phyloP scores from a whole-genome alignment of 2,329 filamentous ascomycete genomes.

The Phialemonium atrogriseum region DNA sequence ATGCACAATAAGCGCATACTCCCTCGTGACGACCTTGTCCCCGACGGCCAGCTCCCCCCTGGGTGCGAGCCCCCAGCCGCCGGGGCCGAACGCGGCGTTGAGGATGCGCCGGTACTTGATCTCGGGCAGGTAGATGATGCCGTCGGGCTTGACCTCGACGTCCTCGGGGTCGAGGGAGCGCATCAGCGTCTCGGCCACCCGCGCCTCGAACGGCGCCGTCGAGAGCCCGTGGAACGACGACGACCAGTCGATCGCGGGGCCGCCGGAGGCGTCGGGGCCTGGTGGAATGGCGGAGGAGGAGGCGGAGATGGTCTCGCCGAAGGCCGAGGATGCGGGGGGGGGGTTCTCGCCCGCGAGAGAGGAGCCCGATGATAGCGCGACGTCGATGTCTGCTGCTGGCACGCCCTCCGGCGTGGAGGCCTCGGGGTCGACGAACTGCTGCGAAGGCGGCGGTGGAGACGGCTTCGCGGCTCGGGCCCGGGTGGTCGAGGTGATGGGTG shows the following conservation, averaged over 20 bases:
- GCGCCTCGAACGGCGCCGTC: conserved; percentile 58
- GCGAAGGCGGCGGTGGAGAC: conserved; percentile 3
- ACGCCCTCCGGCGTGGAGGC: conserved; percentile 19
- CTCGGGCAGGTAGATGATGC: conserved; percentile 91
- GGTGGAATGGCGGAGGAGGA: conserved; percentile 7
- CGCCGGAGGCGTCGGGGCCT: conserved; percentile 5
- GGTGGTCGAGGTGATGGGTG: not conserved
- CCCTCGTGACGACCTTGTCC: conserved; percentile 72
- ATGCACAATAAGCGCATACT: conserved; percentile 85
- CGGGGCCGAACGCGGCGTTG: conserved; percentile 86
- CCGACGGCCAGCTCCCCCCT: conserved; percentile 78
- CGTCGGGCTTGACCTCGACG: conserved; percentile 96
- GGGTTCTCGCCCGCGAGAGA: conserved; percentile 11
- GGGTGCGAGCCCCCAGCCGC: conserved; percentile 90
- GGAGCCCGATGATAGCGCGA: conserved; percentile 10
- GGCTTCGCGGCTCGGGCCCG: not conserved
- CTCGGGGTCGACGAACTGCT: conserved; percentile 18
- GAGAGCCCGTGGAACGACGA: conserved; percentile 76
- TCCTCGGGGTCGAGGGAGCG: conserved; percentile 61
- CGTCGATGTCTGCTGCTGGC: conserved; percentile 22
- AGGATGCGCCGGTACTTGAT: conserved; percentile 94
- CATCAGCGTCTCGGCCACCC: conserved; percentile 61
- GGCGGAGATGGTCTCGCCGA: conserved; percentile 5
- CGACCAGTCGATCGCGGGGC: conserved; percentile 65
- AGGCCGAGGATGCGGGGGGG: conserved; percentile 9